Evolutionary conservation across 352 stramenopile species (phyloP).

Genomic region (Phytophthora chlamydospora): DNA sequence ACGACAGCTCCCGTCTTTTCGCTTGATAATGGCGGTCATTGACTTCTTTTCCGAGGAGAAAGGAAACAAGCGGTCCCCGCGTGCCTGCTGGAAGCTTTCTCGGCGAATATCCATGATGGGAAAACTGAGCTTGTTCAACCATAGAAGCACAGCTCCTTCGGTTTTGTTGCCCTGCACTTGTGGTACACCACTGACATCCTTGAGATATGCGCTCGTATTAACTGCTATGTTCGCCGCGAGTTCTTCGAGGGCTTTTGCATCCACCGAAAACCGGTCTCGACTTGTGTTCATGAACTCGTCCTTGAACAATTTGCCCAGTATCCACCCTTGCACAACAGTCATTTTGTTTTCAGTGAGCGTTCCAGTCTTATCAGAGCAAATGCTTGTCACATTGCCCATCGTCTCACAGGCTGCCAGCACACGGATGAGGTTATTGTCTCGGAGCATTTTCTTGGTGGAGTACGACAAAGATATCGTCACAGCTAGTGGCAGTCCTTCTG

Average conservation of each 20-base stretch:
- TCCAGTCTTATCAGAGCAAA: constrained; percentile 98
- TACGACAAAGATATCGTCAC: constrained; percentile 96
- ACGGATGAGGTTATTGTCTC: constrained; percentile 98
- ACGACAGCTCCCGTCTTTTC: constrained; percentile 38
- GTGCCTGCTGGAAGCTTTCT: constrained; percentile 53
- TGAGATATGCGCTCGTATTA: constrained; percentile 81
- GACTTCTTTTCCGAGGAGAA: constrained; percentile 89
- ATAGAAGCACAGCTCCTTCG: constrained; percentile 81
- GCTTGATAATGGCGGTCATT: constrained; percentile 71
- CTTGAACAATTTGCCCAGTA: constrained; percentile 69
- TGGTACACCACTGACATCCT: constrained; percentile 42
- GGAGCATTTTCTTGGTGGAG: constrained; percentile 98
- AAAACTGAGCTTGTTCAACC: constrained; percentile 67
- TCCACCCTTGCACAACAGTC: constrained; percentile 94
- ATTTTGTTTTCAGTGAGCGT: constrained; percentile 98
- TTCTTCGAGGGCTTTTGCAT: constrained; percentile 45
- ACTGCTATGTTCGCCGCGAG: constrained; percentile 67
- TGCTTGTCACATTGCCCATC: constrained; percentile 98
- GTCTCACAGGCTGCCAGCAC: constrained; percentile 98
- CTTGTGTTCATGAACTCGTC: constrained; percentile 29
- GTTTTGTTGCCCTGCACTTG: constrained; percentile 85
- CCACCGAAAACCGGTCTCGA: constrained; percentile 37
- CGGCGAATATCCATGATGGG: constrained; percentile 67
- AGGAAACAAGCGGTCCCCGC: constrained; percentile 70
- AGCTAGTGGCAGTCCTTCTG: constrained; percentile 93